Evolutionary conservation across 2,329 filamentous ascomycete species (phyloP), one percentile per base, ranked within the genome.

Genomic region (Trichophyton schoenleinii): DNA sequence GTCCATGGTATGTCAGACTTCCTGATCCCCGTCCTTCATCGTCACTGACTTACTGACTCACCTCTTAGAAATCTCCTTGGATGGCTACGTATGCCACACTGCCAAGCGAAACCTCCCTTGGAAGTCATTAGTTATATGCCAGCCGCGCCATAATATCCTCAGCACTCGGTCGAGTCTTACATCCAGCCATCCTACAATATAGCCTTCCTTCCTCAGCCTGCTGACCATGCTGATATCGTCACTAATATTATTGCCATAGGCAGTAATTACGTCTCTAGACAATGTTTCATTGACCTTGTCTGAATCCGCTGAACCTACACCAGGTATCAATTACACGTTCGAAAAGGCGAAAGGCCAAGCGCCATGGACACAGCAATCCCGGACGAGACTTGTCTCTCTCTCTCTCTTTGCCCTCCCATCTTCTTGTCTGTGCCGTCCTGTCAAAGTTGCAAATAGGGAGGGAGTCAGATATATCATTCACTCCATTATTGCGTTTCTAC

Each of bases 201-300:
- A 13, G 49, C 13, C 49, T 53, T 31, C 49, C 3, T 22, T 1
- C 13, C 22, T 53, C 22, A 53, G 13, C 15, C 31, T 18, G 34
- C 18, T 36, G 28, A 34, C 49, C 49, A 36, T 55, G 49, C 9
- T 55, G 49, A 55, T 55, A 55, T 13, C 49, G 11, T 36, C 28
- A 7, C 25, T 55, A 36, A 55, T 55, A 55, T 55, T 55, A 55
- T 34, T 55, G 15, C 20, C n/a, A 44, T 18, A 36, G 34, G 1
- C 11, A 36, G 34, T 36, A 11, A 36, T 36, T 36, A 36, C 9
- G 34, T 55, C 49, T 34, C 49, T 20, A 36, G 25, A 34, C 49
- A 55, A 36, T 55, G 49, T 55, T 55, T 55, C 49, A 55, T 55
- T 53, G 49, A 53, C 49, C 28, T 55, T 15, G n/a, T 13, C 9